These are phyloP conservation scores for Aspergillus neotritici DNA, from an alignment of 2,329 filamentous ascomycete species.

Conservation along the genomic window DNA sequence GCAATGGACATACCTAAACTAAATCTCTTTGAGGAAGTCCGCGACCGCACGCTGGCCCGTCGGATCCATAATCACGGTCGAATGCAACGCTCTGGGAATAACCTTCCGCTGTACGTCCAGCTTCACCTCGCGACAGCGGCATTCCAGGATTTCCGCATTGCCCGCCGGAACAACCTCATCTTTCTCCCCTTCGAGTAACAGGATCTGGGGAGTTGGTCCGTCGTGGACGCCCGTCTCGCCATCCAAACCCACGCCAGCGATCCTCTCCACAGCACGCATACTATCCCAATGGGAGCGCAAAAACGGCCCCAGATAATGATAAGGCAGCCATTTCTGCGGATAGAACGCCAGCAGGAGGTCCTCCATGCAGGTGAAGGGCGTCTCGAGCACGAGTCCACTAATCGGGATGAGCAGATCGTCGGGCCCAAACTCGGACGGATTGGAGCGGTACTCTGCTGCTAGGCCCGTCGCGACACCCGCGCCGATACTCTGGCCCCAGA, in stretches of 20 bases:
- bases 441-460: conserved; percentile 45
- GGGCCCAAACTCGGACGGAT: no score
- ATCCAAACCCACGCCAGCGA: conserved; percentile 22
- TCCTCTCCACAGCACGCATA: conserved; percentile 33
- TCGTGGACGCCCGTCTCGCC: conserved; percentile 8
- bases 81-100: conserved; percentile 45
- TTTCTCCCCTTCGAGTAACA: conserved; percentile 38
- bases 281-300: conserved; percentile 57
- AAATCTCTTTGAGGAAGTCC: no score
- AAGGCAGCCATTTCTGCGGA: conserved; percentile 74
- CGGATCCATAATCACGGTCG: no score
- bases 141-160: conserved; percentile 32
- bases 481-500: conserved; percentile 77
- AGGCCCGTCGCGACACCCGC: conserved; percentile 54
- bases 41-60: no score
- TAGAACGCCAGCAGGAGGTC: conserved; percentile 68
- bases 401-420: conserved; percentile 20
- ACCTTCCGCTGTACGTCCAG: conserved; percentile 35
- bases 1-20: no score
- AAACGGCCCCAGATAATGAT: conserved; percentile 68
- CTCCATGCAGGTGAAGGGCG: conserved; percentile 65
- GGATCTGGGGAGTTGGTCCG: conserved; percentile 22
- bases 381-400: conserved; percentile 61
- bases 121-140: conserved; percentile 28
- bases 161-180: conserved; percentile 42